Base-by-base conservation (phyloP, 257 asterid genomes). In the Mentha longifolia region DNA sequence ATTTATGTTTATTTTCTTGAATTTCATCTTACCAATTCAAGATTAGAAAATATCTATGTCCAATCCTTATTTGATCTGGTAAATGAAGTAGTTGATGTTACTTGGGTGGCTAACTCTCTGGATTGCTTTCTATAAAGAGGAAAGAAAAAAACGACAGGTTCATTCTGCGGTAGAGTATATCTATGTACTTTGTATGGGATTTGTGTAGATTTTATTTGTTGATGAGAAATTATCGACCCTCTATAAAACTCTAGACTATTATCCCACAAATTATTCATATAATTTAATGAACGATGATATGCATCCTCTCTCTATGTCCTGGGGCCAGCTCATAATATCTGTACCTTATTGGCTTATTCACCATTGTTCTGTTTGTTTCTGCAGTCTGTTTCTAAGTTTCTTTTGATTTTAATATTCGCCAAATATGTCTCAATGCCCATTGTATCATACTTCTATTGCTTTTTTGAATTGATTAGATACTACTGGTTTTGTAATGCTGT, bases 1-100 rank as follows among this genome's bases (percentile, higher is more conserved):
- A 16, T 16, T 10, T 50, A 16, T 50, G 22, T 50, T 20, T 54
- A 3, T 52, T 54, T 31, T 28, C 22, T 68, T 68, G 30, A 19
- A 25, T 56, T 54, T 57, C 55, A 70, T 17, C 63, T 3, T 68
- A 30, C 25, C 37, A 31, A 31, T 13, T n/a, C 55, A 6, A 22
- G 19, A 50, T 16, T 17, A 65, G 37, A 46, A 31, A 59, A 59
- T 13, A 31, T 59, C 14, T 7, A 6, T 7, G 22, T 31, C 15
- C 45, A 14, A 59, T 13, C 25, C 65, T 59, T 59, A 16, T 59
- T 31, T 6, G 65, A 25, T 59, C 65, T 63, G 16, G 35, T 62
- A 41, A 62, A 62, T 19, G 52, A 62, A 19, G 31, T 62, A 62
- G 19, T 45, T 22, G 37, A 1, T 62, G 13, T 19, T 62, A 42